phyloP scores from a whole-genome alignment of 2,329 filamentous ascomycete genomes.

The Chaetoscypha palmicola region DNA sequence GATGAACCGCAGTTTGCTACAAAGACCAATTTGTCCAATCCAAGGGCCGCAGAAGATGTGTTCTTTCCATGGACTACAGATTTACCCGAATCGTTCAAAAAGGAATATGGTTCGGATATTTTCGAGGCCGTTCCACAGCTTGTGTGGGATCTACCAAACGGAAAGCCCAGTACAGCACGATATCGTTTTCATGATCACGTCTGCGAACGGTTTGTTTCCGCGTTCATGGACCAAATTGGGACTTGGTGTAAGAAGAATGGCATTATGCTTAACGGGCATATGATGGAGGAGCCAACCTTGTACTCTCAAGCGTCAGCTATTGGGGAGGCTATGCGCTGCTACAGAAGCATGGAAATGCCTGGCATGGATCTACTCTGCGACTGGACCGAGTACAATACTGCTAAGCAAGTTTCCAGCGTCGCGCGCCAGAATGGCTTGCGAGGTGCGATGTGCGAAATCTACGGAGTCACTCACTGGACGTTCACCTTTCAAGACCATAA shows the following conservation, averaged over 20 bases:
- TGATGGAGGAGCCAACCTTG: conserved; percentile 32
- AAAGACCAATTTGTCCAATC: conserved; percentile 27
- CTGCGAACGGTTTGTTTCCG: conserved; percentile 29
- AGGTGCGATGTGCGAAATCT: conserved; percentile 29
- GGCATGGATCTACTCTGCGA: conserved; percentile 31
- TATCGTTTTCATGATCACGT: conserved; percentile 31
- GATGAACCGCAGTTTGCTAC: conserved; percentile 31
- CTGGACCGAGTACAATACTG: conserved; percentile 30
- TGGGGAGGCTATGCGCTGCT: conserved; percentile 32
- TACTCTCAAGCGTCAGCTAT: conserved; percentile 28
- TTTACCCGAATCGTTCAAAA: conserved; percentile 24
- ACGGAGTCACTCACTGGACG: conserved; percentile 30
- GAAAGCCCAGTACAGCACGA: conserved; percentile 23
- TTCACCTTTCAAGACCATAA: conserved; percentile 32
- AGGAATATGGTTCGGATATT: conserved; percentile 23
- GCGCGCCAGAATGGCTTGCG: conserved; percentile 28
- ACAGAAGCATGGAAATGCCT: conserved; percentile 28
- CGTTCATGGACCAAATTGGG: conserved; percentile 29
- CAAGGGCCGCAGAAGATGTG: conserved; percentile 22
- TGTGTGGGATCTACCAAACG: conserved; percentile 29
- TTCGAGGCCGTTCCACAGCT: conserved; percentile 26
- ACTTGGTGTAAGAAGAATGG: conserved; percentile 27
- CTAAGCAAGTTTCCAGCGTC: conserved; percentile 30
- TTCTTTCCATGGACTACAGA: conserved; percentile 31
- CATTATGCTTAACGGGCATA: conserved; percentile 28